Evolutionary conservation across 108 stramenopile genomes (phyloP).

Genomic region (Cyclotella kingstonii): DNA sequence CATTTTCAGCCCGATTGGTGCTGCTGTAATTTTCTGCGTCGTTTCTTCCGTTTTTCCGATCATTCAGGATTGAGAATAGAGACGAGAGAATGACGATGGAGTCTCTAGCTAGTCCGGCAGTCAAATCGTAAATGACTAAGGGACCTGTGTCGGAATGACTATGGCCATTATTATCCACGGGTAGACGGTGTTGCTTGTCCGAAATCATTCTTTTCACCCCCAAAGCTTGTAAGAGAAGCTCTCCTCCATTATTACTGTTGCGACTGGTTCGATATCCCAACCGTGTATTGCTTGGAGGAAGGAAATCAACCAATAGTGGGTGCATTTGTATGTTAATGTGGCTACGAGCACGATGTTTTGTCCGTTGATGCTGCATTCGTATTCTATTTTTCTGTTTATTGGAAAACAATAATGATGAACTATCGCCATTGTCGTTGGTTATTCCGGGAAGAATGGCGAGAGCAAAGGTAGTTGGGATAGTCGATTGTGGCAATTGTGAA

Average conservation of each 20-base stretch:
- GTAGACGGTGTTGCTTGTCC: not conserved
- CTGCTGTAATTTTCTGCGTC: too few relatives aligned
- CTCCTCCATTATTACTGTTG: constrained; percentile 31
- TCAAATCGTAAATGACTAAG: constrained; percentile 67
- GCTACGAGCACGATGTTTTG: too few relatives aligned
- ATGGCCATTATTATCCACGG: constrained; percentile 7
- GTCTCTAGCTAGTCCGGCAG: constrained; percentile 84
- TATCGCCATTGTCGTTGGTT: too few relatives aligned
- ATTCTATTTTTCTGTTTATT: constrained; percentile 4
- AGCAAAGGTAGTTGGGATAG: constrained; percentile 13
- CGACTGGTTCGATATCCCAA: constrained; percentile 48
- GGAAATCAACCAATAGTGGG: constrained; percentile 67
- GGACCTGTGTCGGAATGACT: not conserved
- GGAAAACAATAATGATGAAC: not conserved
- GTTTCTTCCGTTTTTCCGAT: constrained; percentile 2
- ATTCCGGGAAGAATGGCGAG: constrained; percentile 33
- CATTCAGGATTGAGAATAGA: constrained; percentile 5
- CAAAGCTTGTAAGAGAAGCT: constrained; percentile 63
- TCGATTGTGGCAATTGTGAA: too few relatives aligned
- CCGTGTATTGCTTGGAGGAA: constrained; percentile 45
- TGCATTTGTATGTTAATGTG: constrained; percentile 11
- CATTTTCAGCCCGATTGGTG: not conserved
- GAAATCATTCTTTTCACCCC: constrained; percentile 39
- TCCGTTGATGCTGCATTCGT: too few relatives aligned
- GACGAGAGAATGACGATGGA: constrained; percentile 58